phyloP scores from a whole-genome alignment of 306 rosid species.

The Dryas drummondii region DNA sequence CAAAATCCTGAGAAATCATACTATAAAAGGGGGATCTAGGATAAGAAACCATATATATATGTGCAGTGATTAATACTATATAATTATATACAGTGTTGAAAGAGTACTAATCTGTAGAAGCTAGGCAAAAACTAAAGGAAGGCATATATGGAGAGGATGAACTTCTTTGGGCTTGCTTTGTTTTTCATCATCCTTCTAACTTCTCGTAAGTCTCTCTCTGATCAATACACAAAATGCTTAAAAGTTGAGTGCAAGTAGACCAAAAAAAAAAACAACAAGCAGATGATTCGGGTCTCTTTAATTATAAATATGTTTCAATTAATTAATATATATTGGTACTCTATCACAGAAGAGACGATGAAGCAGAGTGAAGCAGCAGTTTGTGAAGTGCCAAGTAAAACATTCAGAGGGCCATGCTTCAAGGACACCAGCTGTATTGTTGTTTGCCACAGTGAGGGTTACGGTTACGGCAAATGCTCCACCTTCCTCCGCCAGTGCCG shows the following conservation, averaged over 20 bases:
- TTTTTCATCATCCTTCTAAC: neutral
- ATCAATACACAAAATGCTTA: no score
- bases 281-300: no score
- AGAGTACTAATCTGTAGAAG: no score
- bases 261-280: no score
- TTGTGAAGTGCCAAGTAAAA: conserved; percentile 1
- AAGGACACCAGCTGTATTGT: neutral
- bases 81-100: no score
- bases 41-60: no score
- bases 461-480: conserved; percentile 10
- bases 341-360: neutral
- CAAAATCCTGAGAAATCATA: no score
- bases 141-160: neutral
- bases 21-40: neutral
- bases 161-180: neutral
- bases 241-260: no score
- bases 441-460: neutral
- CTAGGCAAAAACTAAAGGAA: neutral
- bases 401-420: neutral
- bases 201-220: neutral
- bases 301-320: no score
- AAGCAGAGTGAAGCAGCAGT: conserved; percentile 2
- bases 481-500: neutral
- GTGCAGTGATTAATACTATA: no score
- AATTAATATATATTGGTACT: neutral